These are phyloP conservation scores for Phylloporus sp. DNA, from an alignment of 768 basidiomycete species.

Conservation along the genomic window DNA sequence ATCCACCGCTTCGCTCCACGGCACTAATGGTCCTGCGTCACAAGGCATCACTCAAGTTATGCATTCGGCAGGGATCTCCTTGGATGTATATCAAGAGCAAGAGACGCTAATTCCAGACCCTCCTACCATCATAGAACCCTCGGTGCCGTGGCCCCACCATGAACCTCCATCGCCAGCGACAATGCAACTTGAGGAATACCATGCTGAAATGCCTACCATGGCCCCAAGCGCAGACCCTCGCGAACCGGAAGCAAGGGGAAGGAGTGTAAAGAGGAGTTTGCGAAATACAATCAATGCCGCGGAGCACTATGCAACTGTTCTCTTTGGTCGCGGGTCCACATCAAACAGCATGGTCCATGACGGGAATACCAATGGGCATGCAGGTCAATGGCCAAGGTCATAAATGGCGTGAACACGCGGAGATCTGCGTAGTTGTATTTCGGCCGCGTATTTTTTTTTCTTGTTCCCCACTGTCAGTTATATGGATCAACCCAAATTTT, in stretches of 20 bases:
- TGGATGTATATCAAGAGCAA: slow-evolving; percentile 20
- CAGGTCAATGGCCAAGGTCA: slow-evolving; percentile 23
- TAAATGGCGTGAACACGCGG: slow-evolving; percentile 9
- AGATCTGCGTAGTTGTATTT: slow-evolving; percentile 10
- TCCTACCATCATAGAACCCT: slow-evolving; percentile 11
- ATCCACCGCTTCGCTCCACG: slow-evolving; percentile 19
- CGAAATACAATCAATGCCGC: slow-evolving; percentile 66
- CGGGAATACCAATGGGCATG: slow-evolving; percentile 19
- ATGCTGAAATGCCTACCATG: slow-evolving; percentile 34
- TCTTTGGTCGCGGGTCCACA: slow-evolving; percentile 52
- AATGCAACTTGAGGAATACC: slow-evolving; percentile 38
- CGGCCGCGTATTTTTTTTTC: slow-evolving; percentile 1
- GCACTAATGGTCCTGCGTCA: slow-evolving; percentile 15
- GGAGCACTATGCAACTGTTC: slow-evolving; percentile 63
- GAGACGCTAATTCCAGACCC: slow-evolving; percentile 9
- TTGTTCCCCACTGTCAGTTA: slow-evolving; percentile 1
- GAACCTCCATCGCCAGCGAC: slow-evolving; percentile 36
- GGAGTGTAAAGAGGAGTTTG: slow-evolving; percentile 60
- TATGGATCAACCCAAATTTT: no score
- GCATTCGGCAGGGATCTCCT: slow-evolving; percentile 29
- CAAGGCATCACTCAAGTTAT: slow-evolving; percentile 34
- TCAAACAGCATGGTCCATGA: slow-evolving; percentile 23
- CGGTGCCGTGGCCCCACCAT: slow-evolving; percentile 41
- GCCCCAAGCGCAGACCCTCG: slow-evolving; percentile 26
- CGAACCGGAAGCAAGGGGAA: slow-evolving; percentile 43